Conservation (phyloP, 441 rosid species). For the Mallotus repandus region DNA sequence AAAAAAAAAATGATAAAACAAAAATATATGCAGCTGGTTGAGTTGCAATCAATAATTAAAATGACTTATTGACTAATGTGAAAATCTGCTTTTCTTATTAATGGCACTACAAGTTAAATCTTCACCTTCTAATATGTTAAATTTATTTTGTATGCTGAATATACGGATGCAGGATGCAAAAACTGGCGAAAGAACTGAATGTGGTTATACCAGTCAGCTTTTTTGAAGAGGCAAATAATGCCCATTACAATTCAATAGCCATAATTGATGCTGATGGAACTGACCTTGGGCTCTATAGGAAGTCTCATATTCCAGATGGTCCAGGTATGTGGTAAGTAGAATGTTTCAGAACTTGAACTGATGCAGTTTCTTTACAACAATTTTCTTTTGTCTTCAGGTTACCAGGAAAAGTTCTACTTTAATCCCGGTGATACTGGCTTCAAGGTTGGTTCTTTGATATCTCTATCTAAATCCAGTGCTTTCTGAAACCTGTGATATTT, state of each 20-base stretch:
- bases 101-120: neutral
- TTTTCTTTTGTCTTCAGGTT: conserved; percentile 43
- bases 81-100: neutral
- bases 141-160: conserved; percentile 13
- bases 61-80: neutral
- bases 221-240: conserved; percentile 94
- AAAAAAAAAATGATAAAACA: neutral
- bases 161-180: conserved; percentile 80
- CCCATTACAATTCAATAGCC: conserved; percentile 88
- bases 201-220: conserved; percentile 91
- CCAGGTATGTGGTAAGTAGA: conserved; percentile 51
- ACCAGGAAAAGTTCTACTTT: conserved; percentile 95
- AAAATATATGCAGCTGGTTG: neutral
- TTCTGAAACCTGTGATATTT: conserved; percentile 10
- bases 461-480: neutral
- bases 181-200: conserved; percentile 77
- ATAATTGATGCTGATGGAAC: conserved; percentile 91
- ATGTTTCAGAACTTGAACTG: conserved; percentile 19
- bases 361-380: conserved; percentile 17
- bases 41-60: neutral
- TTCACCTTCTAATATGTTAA: conserved; percentile 10
- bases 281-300: conserved; percentile 88
- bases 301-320: conserved; percentile 97
- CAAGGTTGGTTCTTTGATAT: conserved; percentile 49
- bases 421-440: conserved; percentile 89